Evolutionary conservation across 306 rosid genomes (phyloP).

Genomic region (Urtica urens): DNA sequence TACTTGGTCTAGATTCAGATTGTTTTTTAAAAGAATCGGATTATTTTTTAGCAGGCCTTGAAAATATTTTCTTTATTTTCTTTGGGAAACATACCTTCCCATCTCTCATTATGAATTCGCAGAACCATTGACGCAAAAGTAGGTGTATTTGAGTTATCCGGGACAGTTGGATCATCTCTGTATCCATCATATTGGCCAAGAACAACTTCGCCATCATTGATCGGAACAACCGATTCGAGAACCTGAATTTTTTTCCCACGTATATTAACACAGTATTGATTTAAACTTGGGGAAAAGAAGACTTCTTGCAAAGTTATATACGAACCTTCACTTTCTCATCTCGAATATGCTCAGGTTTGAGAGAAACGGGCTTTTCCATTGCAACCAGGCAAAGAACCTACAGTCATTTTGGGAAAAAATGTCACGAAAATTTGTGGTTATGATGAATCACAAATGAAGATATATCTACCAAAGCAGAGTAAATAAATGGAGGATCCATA

Average conservation of each 20-base stretch:
- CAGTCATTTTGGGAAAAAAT: slow-evolving; percentile 13
- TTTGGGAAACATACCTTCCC: slow-evolving; percentile 58
- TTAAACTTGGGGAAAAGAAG: too few species aligned
- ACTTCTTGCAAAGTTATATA: too few species aligned
- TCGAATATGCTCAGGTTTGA: slow-evolving; percentile 85
- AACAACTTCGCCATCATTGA: slow-evolving; percentile 72
- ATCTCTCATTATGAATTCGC: slow-evolving; percentile 88
- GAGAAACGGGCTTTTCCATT: slow-evolving; percentile 93
- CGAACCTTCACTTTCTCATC: slow-evolving; percentile 98
- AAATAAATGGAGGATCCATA: background rate
- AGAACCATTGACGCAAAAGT: slow-evolving; percentile 80
- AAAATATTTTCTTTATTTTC: background rate
- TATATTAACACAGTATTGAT: too few species aligned
- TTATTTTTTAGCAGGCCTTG: background rate
- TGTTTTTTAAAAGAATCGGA: too few species aligned
- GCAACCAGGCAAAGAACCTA: slow-evolving; percentile 93
- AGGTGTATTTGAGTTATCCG: slow-evolving; percentile 84
- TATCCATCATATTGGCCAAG: slow-evolving; percentile 97
- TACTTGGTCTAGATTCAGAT: too few species aligned
- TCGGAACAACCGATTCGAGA: slow-evolving; percentile 82
- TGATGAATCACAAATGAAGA: too few species aligned
- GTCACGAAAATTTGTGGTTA: too few species aligned
- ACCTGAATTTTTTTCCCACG: slow-evolving; percentile 62
- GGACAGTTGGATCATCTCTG: slow-evolving; percentile 90
- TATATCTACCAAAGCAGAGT: background rate